Conservation (phyloP, 768 basidiomycete species). For the Tulasnella sp. region DNA sequence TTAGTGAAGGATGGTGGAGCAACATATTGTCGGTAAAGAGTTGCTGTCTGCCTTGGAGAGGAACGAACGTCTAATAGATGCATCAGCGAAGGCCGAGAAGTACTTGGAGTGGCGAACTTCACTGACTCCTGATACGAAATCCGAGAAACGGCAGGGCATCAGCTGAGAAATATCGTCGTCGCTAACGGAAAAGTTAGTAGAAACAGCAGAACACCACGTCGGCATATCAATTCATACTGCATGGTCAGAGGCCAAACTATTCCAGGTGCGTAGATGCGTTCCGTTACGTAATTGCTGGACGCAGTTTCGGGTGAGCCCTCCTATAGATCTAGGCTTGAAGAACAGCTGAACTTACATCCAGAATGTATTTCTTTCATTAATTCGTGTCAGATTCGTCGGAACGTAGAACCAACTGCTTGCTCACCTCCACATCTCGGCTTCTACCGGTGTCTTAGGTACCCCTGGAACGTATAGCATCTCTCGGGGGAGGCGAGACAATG, state of each 20-base stretch:
- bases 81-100: neutral
- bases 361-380: neutral
- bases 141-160: constrained; percentile 10
- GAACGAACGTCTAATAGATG: neutral
- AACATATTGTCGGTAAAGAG: constrained; percentile 59
- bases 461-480: neutral
- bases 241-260: constrained; percentile 1
- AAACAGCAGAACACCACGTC: too few species aligned
- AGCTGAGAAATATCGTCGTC: constrained; percentile 15
- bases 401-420: neutral
- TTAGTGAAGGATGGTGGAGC: constrained; percentile 54
- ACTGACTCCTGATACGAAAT: constrained; percentile 15
- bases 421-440: neutral
- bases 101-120: neutral
- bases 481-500: neutral
- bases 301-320: neutral
- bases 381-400: neutral
- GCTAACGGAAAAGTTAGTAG: neutral
- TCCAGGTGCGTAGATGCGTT: neutral
- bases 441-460: neutral
- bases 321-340: neutral
- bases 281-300: neutral
- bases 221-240: neutral
- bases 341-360: neutral
- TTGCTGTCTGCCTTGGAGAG: constrained; percentile 52